Evolutionary conservation across 352 stramenopile species (phyloP), one percentile per base, ranked within the genome.

Genomic region (Pythium coloratum): DNA sequence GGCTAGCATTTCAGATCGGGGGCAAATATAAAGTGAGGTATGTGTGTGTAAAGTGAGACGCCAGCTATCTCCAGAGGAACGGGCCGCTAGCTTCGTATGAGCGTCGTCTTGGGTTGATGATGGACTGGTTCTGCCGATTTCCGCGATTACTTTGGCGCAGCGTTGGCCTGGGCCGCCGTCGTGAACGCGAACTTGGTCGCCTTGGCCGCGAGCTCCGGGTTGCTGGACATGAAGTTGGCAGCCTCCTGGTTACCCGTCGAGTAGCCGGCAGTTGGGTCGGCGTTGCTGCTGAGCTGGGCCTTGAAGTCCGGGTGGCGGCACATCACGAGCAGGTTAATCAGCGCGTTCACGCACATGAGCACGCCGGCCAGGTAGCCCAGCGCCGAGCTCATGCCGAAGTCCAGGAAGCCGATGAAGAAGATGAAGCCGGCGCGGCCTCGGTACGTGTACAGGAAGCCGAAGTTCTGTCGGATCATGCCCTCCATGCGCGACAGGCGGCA

Each of bases 401-500:
- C 85, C 20, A 95, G 56, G 59, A 95, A 95, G 58, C 87, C 87
- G 69, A 95, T 94, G 70, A 95, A 95, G 76, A 95, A 95, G 66
- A 95, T 95, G 71, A 95, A 95, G 16, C 76, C 77, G 6, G 87
- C 87, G 63, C 87, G 84, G 42, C 87, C 87, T 64, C 91, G 91
- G 79, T 95, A 95, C 73, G 83, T 89, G 76, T 93, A 95, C 13
- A 95, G 64, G 69, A 95, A 95, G 60, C 87, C 87, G 72, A 95
- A 95, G 71, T 95, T 94, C 56, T 77, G 66, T 66, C 87, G 87
- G 66, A 95, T 95, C 55, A 73, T 79, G 44, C 64, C 76, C 75
- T 95, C 87, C 87, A 95, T 95, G 69, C 84, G 84, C 60, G 80
- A 90, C n/a, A 95, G 75, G 49, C 87, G 87, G 71, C 87, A 95